Evolutionary conservation across 192 early-diverging fungal genomes (phyloP).

Genomic region (Jimgerdemannia flammicorona): DNA sequence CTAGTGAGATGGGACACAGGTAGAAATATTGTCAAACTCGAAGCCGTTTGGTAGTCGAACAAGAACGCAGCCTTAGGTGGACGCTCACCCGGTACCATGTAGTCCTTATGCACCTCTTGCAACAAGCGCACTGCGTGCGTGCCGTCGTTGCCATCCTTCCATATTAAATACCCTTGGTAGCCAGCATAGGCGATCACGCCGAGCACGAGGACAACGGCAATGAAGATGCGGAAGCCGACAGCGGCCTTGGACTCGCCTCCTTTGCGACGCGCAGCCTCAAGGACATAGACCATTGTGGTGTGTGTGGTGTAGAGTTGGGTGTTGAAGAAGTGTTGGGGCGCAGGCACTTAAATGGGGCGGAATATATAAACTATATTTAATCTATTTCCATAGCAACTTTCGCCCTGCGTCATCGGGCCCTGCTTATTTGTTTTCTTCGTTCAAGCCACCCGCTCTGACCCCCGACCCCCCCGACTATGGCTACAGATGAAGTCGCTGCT

Average conservation of each 20-base stretch:
- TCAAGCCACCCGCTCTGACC: neutral
- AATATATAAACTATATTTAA: too few species aligned
- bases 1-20: neutral
- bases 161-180: neutral
- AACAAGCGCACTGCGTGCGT: neutral
- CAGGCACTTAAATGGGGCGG: too few species aligned
- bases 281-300: neutral
- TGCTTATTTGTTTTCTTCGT: too few species aligned
- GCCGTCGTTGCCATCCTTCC: neutral
- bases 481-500: constrained; percentile 27
- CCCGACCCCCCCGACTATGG: constrained; percentile 6
- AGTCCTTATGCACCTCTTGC: neutral
- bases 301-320: too few species aligned
- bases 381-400: too few species aligned
- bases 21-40: too few species aligned
- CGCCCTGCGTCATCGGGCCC: too few species aligned
- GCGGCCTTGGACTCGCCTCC: neutral
- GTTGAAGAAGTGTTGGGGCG: too few species aligned
- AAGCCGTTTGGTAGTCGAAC: neutral
- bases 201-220: neutral
- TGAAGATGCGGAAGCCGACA: neutral
- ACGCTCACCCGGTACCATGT: neutral
- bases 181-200: neutral
- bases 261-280: neutral
- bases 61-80: neutral